Evolutionary conservation across 495 filamentous ascomycete species (phyloP), one percentile per base, ranked within the genome.

Genomic region (Penicillium bialowiezense): DNA sequence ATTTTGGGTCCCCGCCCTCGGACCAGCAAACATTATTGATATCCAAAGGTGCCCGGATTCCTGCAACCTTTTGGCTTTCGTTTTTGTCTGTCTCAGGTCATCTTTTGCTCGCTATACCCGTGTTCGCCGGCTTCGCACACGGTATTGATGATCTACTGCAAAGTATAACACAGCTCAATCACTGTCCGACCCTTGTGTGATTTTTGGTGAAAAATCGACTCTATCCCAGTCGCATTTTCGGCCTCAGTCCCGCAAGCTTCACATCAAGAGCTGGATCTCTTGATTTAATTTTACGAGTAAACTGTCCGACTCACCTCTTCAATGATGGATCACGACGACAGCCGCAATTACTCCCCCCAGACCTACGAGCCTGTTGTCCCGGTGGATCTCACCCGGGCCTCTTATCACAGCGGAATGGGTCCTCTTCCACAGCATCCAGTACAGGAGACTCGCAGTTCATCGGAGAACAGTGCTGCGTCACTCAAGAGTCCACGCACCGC

Each of bases 401-500:
- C 58, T 19, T 68, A 65, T 41, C 55, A 58, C 41, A 56, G 55
- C 44, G 55, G 55, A 56, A 73, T 71, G 70, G 59, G 58, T 8
- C 44, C 55, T 9, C 40, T 41, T 24, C 41, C 55, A 42, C 60
- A 64, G 38, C 61, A 55, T 7, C 50, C 59, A 8, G 50, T 51
- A 28, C 56, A 45, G 48, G 58, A 57, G 51, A 60, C 49, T 56
- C 63, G 57, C 29, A 62, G 52, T 48, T 68, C 59, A 33, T 69
- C 69, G 7, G 71, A 74, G 39, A 69, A 65, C 13, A 64, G 78
- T 19, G 75, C 73, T 18, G 82, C 84, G 19, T 87, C 90, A 14
- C 70, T 95, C 39, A 90, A 86, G 71, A 78, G 86, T 21, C 87
- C 87, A 26, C 81, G 91, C 50, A 89, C 88, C 40, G 84, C 91